phyloP scores from a whole-genome alignment of 2,329 filamentous ascomycete genomes.

The Aspergillus spinulosporus region DNA sequence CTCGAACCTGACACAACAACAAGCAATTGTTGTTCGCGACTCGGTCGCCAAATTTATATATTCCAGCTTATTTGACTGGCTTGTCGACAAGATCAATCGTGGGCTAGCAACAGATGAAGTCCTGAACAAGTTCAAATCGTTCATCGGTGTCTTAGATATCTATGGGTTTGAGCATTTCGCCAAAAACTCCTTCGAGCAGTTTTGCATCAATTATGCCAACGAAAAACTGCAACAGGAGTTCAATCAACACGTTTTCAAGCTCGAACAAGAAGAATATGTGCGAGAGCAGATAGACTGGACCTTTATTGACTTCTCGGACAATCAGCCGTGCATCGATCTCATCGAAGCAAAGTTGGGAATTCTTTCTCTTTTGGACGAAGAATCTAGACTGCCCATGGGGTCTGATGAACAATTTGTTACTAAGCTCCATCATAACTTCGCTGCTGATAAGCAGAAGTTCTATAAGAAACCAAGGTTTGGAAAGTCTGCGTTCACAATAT shows the following conservation, averaged over 20 bases:
- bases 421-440: conserved; percentile 93
- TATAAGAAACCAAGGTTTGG: conserved; percentile 99
- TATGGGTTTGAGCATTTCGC: conserved; percentile 99
- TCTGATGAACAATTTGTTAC: conserved; percentile 96
- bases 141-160: conserved; percentile 98
- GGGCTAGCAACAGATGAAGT: conserved; percentile 89
- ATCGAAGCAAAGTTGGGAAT: conserved; percentile 97
- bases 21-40: conserved; percentile 90
- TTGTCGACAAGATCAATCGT: conserved; percentile 91
- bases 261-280: conserved; percentile 97
- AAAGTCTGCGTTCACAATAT: conserved; percentile 96
- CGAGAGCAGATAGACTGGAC: conserved; percentile 98
- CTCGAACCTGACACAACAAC: conserved; percentile 89
- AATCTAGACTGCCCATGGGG: conserved; percentile 94
- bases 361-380: conserved; percentile 88
- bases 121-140: conserved; percentile 75
- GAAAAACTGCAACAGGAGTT: conserved; percentile 99
- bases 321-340: conserved; percentile 96
- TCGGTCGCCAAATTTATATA: conserved; percentile 99
- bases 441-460: conserved; percentile 86
- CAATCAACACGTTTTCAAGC: conserved; percentile 98
- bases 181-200: conserved; percentile 99
- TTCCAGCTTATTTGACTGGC: conserved; percentile 96
- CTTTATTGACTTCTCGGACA: conserved; percentile 99
- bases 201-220: conserved; percentile 99